Base-by-base conservation (phyloP, 1,284 basidiomycete genomes). In the Moniliella sp. region DNA sequence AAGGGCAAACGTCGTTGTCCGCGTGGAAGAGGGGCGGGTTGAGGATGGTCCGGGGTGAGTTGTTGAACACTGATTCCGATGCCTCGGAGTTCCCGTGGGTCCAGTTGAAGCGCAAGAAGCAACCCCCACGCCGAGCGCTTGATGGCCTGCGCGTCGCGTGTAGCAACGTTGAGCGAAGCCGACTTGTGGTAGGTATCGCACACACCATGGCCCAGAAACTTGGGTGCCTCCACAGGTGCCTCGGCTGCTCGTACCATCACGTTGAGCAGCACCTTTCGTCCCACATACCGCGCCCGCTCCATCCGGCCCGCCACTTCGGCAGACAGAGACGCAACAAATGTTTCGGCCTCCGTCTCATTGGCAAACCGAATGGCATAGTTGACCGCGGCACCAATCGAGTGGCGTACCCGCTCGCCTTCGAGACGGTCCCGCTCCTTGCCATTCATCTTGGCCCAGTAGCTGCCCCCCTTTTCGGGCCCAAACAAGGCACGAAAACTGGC, bases 31-130 rank as follows among this genome's bases (percentile, higher is more conserved):
- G 27, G 7, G 40, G 39, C 11, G 38, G 37, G 26, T 39, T 21
- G 1, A 11, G 21, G 4, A 7, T 43, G 43, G 2, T 40, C 40
- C 4, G 39, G 38, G 30, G 47, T 81, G 0, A 91, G 67, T 57
- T 86, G 91, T 49, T 78, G 75, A n/a, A 93, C 71, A 51, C 83
- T 81, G 15, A 97, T 77, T 0, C 80, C 82, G 32, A 97, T 71
- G 0, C 88, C 88, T n/a, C 91, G 71, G 11, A 97, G 65, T 46
- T 97, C 88, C 39, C 68, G 70, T 0, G 83, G 73, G 41, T 83
- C 76, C 27, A 84, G 75, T 25, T 67, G 66, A 58, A 86, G 73
- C 1, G 70, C 67, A 36, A 70, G 66, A 7, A 91, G 66, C 8
- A 94, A 61, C 39, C 70, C 68, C 71, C 78, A 78, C 1, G 79